Conservation (phyloP, 2,329 filamentous ascomycete species). For the Pseudogymnoascus sp. region DNA sequence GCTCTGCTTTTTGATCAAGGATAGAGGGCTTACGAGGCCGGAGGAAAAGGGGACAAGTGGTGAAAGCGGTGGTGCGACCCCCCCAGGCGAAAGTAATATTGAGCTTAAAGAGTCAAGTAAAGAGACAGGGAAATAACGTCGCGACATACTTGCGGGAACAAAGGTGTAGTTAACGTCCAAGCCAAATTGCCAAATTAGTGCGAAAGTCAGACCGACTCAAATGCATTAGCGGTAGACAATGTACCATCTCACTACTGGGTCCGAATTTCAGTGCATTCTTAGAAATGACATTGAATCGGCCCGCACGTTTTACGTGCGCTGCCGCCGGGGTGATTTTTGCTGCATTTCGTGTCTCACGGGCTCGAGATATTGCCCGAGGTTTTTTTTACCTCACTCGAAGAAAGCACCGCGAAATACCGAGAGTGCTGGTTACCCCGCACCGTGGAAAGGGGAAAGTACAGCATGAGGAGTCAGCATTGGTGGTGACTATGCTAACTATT, state of each 20-base stretch:
- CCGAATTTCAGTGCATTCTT: too few species aligned
- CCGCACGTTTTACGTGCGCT: neutral
- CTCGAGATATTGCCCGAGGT: neutral
- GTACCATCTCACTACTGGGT: neutral
- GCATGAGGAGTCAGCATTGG: neutral
- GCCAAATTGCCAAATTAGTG: neutral
- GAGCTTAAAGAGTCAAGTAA: neutral
- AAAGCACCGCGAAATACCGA: neutral
- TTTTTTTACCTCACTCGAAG: neutral
- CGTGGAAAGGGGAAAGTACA: neutral
- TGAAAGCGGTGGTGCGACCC: neutral
- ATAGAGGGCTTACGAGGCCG: constrained; percentile 36
- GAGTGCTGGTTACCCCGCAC: neutral
- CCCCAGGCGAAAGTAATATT: neutral
- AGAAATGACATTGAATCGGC: neutral
- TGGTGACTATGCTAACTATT: neutral
- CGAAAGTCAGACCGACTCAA: neutral
- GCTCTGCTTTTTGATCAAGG: constrained; percentile 42
- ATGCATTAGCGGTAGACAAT: neutral
- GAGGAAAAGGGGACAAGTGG: constrained; percentile 18
- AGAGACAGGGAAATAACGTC: neutral
- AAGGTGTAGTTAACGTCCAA: neutral
- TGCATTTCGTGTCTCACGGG: neutral
- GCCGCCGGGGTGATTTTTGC: neutral
- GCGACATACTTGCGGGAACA: neutral